Percentiles rank a stretch among this genome's conserved stretches.
phyloP scores from a whole-genome alignment of 345 rosid genomes.

The Murraya paniculata region DNA sequence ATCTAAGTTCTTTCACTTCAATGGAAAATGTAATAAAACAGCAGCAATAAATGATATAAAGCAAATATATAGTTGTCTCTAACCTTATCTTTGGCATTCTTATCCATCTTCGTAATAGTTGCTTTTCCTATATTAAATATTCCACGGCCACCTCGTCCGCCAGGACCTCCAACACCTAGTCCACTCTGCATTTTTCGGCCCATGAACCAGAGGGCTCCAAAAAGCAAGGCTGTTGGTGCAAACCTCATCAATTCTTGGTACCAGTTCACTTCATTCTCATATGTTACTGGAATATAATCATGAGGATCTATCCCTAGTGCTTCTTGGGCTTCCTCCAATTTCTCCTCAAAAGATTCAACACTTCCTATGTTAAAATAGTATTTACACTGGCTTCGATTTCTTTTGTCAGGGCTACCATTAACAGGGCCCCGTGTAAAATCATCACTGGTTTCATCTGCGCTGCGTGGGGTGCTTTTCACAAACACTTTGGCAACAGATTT shows the following conservation, averaged over 20 bases:
- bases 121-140: slow-evolving; percentile 53
- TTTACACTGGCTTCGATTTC: slow-evolving; percentile 32
- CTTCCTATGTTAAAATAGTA: slow-evolving; percentile 45
- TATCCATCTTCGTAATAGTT: slow-evolving; percentile 40
- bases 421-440: slow-evolving; percentile 22
- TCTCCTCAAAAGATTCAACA: slow-evolving; percentile 54
- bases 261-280: slow-evolving; percentile 39
- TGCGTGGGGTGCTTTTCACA: slow-evolving; percentile 24
- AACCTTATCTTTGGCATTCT: slow-evolving; percentile 51
- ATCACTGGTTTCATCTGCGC: slow-evolving; percentile 21
- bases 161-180: slow-evolving; percentile 44
- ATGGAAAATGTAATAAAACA: background rate
- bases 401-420: slow-evolving; percentile 18
- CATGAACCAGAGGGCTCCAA: slow-evolving; percentile 39
- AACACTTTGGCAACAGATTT: slow-evolving; percentile 53
- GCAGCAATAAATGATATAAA: background rate
- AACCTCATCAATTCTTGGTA: slow-evolving; percentile 37
- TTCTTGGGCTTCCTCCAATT: slow-evolving; percentile 50
- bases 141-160: slow-evolving; percentile 44
- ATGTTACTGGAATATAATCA: slow-evolving; percentile 42
- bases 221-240: slow-evolving; percentile 34
- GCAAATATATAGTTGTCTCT: background rate
- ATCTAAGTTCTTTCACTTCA: background rate
- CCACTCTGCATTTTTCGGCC: slow-evolving; percentile 36
- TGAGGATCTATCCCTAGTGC: slow-evolving; percentile 43